Conservation (phyloP, 2,329 filamentous ascomycete genomes). For the Pseudogymnoascus sp. region DNA sequence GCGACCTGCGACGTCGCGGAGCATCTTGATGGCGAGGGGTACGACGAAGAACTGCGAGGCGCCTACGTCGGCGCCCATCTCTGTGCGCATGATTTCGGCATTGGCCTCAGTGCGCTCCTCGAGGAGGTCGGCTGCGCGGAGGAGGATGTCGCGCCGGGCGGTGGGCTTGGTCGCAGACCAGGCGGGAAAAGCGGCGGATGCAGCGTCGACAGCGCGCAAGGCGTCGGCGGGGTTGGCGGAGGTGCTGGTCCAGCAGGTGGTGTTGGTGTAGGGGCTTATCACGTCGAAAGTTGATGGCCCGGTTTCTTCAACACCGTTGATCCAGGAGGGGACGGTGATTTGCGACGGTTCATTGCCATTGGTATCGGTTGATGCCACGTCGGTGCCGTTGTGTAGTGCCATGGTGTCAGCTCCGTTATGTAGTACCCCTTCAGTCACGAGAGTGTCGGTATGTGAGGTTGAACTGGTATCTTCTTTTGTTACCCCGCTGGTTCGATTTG, state of each 20-base stretch:
- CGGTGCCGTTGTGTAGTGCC: neutral
- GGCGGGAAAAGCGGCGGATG: conserved; percentile 45
- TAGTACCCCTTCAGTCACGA: neutral
- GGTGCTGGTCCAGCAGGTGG: conserved; percentile 38
- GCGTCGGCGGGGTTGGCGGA: conserved; percentile 43
- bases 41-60: conserved; percentile 32
- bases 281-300: conserved; percentile 38
- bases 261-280: conserved; percentile 39
- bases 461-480: neutral
- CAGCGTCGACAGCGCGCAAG: conserved; percentile 42
- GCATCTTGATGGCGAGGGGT: conserved; percentile 25
- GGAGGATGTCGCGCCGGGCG: conserved; percentile 44
- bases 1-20: conserved; percentile 7
- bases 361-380: conserved; percentile 9
- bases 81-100: conserved; percentile 40
- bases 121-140: conserved; percentile 45
- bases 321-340: conserved; percentile 36
- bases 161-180: conserved; percentile 48
- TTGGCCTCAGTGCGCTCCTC: conserved; percentile 43
- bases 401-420: neutral
- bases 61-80: conserved; percentile 37
- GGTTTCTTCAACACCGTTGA: conserved; percentile 38
- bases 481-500: neutral
- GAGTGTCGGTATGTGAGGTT: neutral
- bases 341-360: neutral